Evolutionary conservation across 2,329 filamentous ascomycete genomes (phyloP), one percentile per base, ranked within the genome.

Genomic region (Periconia digitata): DNA sequence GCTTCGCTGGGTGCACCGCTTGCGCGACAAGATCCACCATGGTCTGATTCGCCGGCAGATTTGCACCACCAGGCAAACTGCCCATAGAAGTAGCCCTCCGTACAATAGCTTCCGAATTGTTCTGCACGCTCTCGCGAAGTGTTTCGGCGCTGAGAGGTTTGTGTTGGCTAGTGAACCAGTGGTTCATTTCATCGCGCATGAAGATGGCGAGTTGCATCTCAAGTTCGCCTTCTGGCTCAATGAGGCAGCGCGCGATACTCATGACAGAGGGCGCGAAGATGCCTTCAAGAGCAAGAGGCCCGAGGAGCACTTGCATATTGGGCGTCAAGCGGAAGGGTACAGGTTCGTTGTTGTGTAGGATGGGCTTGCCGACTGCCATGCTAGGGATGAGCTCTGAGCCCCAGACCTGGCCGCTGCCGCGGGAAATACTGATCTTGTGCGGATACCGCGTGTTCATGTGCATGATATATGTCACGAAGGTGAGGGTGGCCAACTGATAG

Each of bases 401-500:
- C 95, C 95, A 99, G 59, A 99, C 89, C 64, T 95, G 94, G 56
- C 95, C 95, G 6, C 87, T 91, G 23, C 83, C 83, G 20, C 91
- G 86, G 10, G 90, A 87, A 64, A 99, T 95, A 73, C 89, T 87
- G 71, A 97, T 87, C 79, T 99, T 99, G 72, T 92, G 90, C 6
- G 94, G 95, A 72, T 94, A 96, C 23, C 94, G 89, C 70, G 90
- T 90, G 69, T 92, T 90, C 85, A 99, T 97, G 75, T 92, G 92
- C 76, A 99, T 87, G 50, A 96, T 87, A 69, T 97, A 99, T 3
- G 94, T 97, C 88, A 99, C 96, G 76, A 99, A 99, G 1, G 94
- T 96, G 55, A 97, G 81, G 1, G 92, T 85, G 17, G 94, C 92
- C 53, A 96, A 86, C 74, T 99, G 94, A 77, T 97, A 96, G 18